Evolutionary conservation across 495 filamentous ascomycete genomes (phyloP).

Genomic region (Daldinia grandis): DNA sequence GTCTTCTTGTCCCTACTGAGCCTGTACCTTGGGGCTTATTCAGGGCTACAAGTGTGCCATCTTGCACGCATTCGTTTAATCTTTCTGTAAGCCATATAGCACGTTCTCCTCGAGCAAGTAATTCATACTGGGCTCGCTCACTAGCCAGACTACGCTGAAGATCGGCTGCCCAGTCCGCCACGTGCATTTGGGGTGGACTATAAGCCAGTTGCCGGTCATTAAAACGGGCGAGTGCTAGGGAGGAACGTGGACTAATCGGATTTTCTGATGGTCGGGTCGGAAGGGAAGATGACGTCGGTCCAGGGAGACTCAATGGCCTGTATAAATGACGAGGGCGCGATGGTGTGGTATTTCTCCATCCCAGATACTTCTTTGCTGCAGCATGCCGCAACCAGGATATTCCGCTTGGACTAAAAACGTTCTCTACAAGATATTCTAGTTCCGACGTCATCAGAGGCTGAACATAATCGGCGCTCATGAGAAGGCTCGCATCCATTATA

Average conservation of each 20-base stretch:
- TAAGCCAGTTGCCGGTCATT: constrained; percentile 77
- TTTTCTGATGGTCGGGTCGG: constrained; percentile 6
- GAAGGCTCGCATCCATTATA: constrained; percentile 90
- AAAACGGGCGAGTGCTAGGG: constrained; percentile 75
- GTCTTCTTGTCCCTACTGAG: constrained; percentile 30
- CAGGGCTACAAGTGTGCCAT: constrained; percentile 68
- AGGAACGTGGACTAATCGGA: constrained; percentile 42
- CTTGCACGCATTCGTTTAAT: constrained; percentile 75
- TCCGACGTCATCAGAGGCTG: constrained; percentile 85
- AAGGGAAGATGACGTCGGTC: constrained; percentile 10
- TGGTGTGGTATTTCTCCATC: constrained; percentile 59
- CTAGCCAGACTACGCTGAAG: constrained; percentile 83
- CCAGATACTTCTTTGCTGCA: constrained; percentile 86
- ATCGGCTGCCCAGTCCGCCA: constrained; percentile 91
- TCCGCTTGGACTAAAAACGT: constrained; percentile 81
- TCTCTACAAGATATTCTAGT: constrained; percentile 70
- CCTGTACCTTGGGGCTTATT: constrained; percentile 24
- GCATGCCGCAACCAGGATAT: constrained; percentile 87
- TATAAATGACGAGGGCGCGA: constrained; percentile 43
- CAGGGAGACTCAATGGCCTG: constrained; percentile 35
- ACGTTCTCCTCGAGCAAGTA: constrained; percentile 73
- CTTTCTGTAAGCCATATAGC: constrained; percentile 81
- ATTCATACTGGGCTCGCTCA: constrained; percentile 80
- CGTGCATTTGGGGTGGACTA: constrained; percentile 75
- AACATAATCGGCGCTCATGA: constrained; percentile 95